These are phyloP conservation scores for Cutaneotrichosporon curvatum DNA, from an alignment of 1,284 basidiomycete species.

Conservation along the genomic window DNA sequence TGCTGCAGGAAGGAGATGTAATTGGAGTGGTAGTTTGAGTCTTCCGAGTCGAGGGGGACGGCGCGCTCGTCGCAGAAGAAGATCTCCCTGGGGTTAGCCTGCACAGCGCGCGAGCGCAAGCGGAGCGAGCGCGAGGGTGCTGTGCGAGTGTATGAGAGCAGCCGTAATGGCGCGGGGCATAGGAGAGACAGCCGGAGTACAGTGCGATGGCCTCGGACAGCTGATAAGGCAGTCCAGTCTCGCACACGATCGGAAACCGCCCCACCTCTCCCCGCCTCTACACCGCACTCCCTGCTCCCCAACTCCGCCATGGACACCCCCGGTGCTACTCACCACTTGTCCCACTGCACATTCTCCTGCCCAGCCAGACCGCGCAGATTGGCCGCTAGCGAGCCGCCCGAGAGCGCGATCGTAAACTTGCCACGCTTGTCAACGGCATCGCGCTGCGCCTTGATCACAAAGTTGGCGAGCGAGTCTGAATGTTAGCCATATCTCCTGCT, in stretches of 20 bases:
- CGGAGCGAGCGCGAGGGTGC: no score
- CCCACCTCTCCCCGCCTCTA: no score
- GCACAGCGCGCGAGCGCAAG: background rate
- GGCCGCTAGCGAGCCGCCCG: slow-evolving; percentile 85
- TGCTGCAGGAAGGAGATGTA: slow-evolving; percentile 72
- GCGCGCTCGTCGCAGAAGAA: slow-evolving; percentile 97
- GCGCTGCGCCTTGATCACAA: slow-evolving; percentile 83
- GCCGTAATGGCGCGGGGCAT: background rate
- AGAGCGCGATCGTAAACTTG: slow-evolving; percentile 88
- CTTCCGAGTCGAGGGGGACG: slow-evolving; percentile 84
- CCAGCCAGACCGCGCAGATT: slow-evolving; percentile 70
- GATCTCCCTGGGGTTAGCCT: slow-evolving; percentile 65
- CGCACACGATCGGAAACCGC: no score
- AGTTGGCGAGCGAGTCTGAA: slow-evolving; percentile 63
- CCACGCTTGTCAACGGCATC: slow-evolving; percentile 86
- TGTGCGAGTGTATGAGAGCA: no score
- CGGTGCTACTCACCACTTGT: slow-evolving; percentile 46
- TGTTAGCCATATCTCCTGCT: background rate
- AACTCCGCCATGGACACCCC: no score
- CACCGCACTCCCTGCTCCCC: no score
- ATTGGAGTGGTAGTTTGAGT: slow-evolving; percentile 87
- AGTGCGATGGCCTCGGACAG: no score
- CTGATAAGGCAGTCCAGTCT: no score
- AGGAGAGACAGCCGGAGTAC: no score
- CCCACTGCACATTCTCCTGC: slow-evolving; percentile 74